Base-by-base conservation (phyloP, 495 filamentous ascomycete species). In the Chaetomium cochliodes region DNA sequence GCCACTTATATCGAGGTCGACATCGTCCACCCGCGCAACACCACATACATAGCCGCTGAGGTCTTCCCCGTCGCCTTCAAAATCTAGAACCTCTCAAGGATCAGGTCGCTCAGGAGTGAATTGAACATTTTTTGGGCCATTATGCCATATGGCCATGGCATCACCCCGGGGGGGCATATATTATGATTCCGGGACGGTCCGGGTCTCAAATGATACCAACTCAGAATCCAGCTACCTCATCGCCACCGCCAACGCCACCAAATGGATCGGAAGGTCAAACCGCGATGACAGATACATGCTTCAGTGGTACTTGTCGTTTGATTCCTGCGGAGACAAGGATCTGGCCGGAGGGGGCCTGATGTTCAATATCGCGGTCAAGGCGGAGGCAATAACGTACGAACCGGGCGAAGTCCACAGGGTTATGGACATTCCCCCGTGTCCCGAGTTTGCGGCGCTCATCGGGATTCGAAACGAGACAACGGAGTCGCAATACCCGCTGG, bases 361-460 rank as follows among this genome's bases (percentile, higher is more conserved):
- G 33, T 42, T 57, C 54, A 25, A 57, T 33, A 41, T 56, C 30
- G n/a, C 41, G 53, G 22, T 30, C 4, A 30, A 5, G 28, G 2
- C 5, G 30, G 28, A 15, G 8, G 8, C 11, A 9, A 33, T 8
- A 11, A 11, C 2, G 1, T 23, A 18, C 15, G 54, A 22, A n/a
- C n/a, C 41, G 54, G 54, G 20, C 54, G 33, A 42, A n/a, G 3
- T 57, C 8, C 54, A 25, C n/a, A 22, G 23, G 33, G 54, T 57
- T n/a, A 4, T 13, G n/a, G 37, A 57, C n/a, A 5, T 57, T 2
- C 54, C 54, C n/a, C 33, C 13, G 54, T 57, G 54, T 28, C 54
- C 54, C 4, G 33, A 57, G 13, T 16, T 57, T 16, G 54, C 16
- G 22, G 37, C 18, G 8, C 0, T 25, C 8, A 12, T 57, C 54